Evolutionary conservation across 345 rosid genomes (phyloP).

Genomic region (Brassica incana): DNA sequence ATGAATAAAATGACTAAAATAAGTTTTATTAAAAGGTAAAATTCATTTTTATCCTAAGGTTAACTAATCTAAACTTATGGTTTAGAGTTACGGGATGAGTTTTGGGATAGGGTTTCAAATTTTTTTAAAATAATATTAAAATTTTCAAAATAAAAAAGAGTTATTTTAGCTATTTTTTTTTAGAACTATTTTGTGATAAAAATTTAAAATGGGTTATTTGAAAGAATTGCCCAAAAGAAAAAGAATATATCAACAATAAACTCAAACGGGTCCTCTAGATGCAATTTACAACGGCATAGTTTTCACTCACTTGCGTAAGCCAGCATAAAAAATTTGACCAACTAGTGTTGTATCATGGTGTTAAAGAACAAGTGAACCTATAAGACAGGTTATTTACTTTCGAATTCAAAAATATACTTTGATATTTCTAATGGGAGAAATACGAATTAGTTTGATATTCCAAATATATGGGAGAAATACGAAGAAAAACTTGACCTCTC

Average conservation of each 20-base stretch:
- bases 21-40: no score
- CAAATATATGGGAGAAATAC: neutral
- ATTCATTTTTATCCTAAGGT: no score
- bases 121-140: no score
- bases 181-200: no score
- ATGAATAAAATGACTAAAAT: no score
- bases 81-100: no score
- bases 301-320: slow-evolving; percentile 8
- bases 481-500: neutral
- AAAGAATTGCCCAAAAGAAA: no score
- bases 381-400: neutral
- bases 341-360: neutral
- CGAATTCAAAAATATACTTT: neutral
- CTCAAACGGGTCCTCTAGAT: neutral
- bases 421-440: neutral
- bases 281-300: neutral
- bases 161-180: no score
- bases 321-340: neutral
- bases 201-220: no score
- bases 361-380: neutral
- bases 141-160: no score
- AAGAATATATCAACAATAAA: neutral
- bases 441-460: neutral
- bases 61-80: no score
- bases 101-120: no score